These are phyloP conservation scores for Vachellia collinsii DNA, from an alignment of 306 rosid species.

Conservation along the genomic window DNA sequence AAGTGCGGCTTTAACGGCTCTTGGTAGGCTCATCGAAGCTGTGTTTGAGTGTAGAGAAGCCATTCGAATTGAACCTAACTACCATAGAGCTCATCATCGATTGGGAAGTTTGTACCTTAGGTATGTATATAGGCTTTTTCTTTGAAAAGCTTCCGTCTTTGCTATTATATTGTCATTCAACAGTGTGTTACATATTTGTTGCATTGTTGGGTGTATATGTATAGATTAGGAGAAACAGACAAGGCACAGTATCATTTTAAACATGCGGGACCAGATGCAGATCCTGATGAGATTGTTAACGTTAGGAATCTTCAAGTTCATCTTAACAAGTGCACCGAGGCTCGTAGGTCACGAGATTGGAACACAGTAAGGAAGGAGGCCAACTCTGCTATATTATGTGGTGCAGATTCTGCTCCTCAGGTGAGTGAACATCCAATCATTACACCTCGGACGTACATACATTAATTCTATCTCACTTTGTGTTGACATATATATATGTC, in stretches of 20 bases:
- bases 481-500: background rate
- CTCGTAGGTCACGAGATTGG: conserved; percentile 82
- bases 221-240: conserved; percentile 81
- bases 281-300: conserved; percentile 71
- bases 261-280: conserved; percentile 84
- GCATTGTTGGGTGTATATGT: background rate
- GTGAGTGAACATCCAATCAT: conserved; percentile 39
- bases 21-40: conserved; percentile 81
- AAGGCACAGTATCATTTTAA: conserved; percentile 78
- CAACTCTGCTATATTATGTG: conserved; percentile 46
- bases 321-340: conserved; percentile 72
- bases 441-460: too few species aligned
- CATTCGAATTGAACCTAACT: conserved; percentile 76
- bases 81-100: conserved; percentile 88
- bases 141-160: too few species aligned
- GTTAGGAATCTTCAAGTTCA: conserved; percentile 61
- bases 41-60: conserved; percentile 94
- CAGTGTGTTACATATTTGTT: background rate
- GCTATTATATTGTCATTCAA: background rate
- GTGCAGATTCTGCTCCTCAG: conserved; percentile 87
- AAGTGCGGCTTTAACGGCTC: conserved; percentile 87
- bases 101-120: conserved; percentile 76
- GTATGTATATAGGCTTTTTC: conserved; percentile 37
- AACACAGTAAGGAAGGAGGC: conserved; percentile 66
- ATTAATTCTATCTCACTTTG: background rate